Base-by-base conservation (phyloP, 257 asterid genomes). In the Misopates orontium region DNA sequence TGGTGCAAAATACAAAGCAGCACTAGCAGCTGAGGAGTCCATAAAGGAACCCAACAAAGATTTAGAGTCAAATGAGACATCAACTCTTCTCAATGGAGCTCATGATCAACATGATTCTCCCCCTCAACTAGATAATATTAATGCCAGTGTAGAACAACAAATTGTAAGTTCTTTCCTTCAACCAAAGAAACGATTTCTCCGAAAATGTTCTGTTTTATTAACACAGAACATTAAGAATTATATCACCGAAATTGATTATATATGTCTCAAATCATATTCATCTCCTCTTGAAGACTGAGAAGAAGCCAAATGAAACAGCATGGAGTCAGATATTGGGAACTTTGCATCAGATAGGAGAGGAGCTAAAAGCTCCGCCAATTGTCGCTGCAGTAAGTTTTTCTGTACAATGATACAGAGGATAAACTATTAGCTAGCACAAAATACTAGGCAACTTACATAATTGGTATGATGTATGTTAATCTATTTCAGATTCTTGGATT, bases 281-380 rank as follows among this genome's bases (percentile, higher is more conserved):
- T 51, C 13, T 25, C n/a, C 1, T 32, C 11, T 28, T 16, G 67
- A 65, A 68, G 69, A 31, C 49, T 23, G 77, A 69, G 74, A 47
- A 31, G 60, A 59, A 42, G 67, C 60, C 10, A 10, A 68, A 45
- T 48, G 71, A 51, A 70, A 42, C 77, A 15, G 52, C 50, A 14
- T 75, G 75, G 89, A 56, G 52, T 40, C 68, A 67, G 44, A 16
- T 80, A 31, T 1, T 50, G 13, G 84, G 70, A 47, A 17, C 71
- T 41, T 32, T 77, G 25, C 82, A 77, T 71, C 82, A 84, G 68
- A 71, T 91, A 44, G n/a, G 73, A 25, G 87, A 88, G 50, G 93
- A 91, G 82, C 56, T 91, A 41, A 75, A 61, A 77, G 71, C 97
- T 56, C 97, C 97, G 49, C 93, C 97, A 22, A 81, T 92, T 0